Evolutionary conservation across 2,329 filamentous ascomycete species (phyloP).

Genomic region (Fusarium nematophilum): DNA sequence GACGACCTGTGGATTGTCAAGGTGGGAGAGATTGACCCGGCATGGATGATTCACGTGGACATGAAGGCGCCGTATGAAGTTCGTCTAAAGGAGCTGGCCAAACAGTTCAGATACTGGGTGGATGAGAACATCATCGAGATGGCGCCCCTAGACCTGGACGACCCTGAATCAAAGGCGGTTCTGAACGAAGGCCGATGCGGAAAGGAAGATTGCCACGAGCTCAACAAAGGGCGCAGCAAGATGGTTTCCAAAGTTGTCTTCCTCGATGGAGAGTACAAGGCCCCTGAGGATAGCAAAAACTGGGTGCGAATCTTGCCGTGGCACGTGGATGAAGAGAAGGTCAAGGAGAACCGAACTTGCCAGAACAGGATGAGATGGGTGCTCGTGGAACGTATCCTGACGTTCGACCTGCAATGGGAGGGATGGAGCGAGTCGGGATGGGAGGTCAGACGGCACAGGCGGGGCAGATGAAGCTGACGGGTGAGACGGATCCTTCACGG

Average conservation of each 20-base stretch:
- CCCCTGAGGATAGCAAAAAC: slow-evolving; percentile 35
- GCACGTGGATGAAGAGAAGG: slow-evolving; percentile 43
- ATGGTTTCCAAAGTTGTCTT: slow-evolving; percentile 54
- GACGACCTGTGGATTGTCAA: slow-evolving; percentile 55
- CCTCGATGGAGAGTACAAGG: slow-evolving; percentile 49
- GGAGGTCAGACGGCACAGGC: slow-evolving; percentile 34
- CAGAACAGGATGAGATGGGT: slow-evolving; percentile 53
- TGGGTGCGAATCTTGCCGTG: slow-evolving; percentile 51
- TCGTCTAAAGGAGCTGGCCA: slow-evolving; percentile 48
- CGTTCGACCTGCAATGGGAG: slow-evolving; percentile 52
- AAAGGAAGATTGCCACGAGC: slow-evolving; percentile 48
- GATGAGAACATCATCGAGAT: slow-evolving; percentile 53
- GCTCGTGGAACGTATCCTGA: slow-evolving; percentile 52
- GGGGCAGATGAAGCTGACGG: slow-evolving; percentile 8
- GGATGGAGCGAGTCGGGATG: slow-evolving; percentile 45
- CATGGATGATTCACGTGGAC: slow-evolving; percentile 51
- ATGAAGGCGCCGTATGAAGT: slow-evolving; percentile 44
- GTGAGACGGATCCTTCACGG: not conserved
- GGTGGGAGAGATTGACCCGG: slow-evolving; percentile 51
- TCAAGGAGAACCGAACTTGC: slow-evolving; percentile 41
- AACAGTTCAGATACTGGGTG: slow-evolving; percentile 54
- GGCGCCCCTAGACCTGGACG: slow-evolving; percentile 48
- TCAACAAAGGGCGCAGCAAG: slow-evolving; percentile 50
- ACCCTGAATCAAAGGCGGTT: slow-evolving; percentile 49
- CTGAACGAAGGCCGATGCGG: slow-evolving; percentile 51